Evolutionary conservation across 108 stramenopile species (phyloP), one percentile per base, ranked within the genome.

Genomic region (Pinguiococcus pyrenoidosus): DNA sequence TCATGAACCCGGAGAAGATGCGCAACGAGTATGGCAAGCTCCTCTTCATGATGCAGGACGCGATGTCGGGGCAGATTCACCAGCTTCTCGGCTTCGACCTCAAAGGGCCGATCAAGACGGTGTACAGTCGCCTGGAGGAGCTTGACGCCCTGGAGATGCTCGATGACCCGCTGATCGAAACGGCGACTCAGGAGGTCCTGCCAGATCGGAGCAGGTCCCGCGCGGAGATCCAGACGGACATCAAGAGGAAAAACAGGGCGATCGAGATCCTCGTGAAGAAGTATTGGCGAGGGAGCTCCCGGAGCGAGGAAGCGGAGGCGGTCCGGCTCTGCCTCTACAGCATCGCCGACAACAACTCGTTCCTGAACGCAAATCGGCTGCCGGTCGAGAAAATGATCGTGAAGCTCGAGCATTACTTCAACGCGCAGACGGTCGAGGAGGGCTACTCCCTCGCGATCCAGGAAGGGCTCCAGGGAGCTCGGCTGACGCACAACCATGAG

Each of bases 1-100:
- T 84, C 35, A 79, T 79, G 78, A 84, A 84, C 59, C 83, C 83
- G n/a, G 80, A 84, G 58, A 79, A 80, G 44, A 78, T 84, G 77
- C 50, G 83, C 13, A 73, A 71, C 13, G 78, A 78, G 36, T 84
- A 84, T 47, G 83, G 80, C 22, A 81, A 81, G 63, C 65, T 84
- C 47, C 61, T 78, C 23, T 81, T 74, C 51, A 47, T 84, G 25
- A 37, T 84, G 48, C 78, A 79, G 60, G 83, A 83, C 45, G 74
- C 79, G 12, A 44, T 66, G 33, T 65, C 60, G 29, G 42, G 60
- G 14, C 24, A 53, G 13, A 33, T 44, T 6, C 59, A 46, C 24
- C 54, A 38, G 12, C 29, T 51, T 43, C 51, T 69, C 32, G 47
- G 47, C 23, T 35, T 69, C 28, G 23, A 47, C 22, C n/a, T 69